Evolutionary conservation across 2,329 filamentous ascomycete species (phyloP).

Genomic region (Amauroascus verrucosus): DNA sequence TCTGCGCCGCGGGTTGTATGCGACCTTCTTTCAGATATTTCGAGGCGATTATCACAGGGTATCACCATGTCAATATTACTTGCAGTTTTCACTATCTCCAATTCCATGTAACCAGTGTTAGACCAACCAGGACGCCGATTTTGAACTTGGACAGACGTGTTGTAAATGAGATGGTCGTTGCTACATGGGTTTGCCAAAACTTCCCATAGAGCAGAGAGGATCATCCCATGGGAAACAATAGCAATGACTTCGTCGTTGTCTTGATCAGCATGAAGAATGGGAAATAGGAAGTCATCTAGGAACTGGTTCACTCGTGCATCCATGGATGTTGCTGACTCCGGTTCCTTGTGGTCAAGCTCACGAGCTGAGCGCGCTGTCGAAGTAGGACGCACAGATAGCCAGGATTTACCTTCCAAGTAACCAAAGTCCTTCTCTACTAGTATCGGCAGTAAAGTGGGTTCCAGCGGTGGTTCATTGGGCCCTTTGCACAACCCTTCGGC

Average conservation of each 20-base stretch:
- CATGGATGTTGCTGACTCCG: conserved; percentile 62
- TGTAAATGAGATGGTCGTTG: conserved; percentile 36
- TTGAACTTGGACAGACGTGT: conserved; percentile 28
- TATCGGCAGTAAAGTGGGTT: conserved; percentile 17
- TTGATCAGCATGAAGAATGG: conserved; percentile 38
- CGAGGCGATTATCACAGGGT: neutral
- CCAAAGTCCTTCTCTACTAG: conserved; percentile 36
- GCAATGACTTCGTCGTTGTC: conserved; percentile 42
- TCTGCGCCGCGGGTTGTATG: neutral
- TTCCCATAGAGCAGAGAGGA: conserved; percentile 60
- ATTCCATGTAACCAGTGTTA: conserved; percentile 54
- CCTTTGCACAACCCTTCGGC: conserved; percentile 22
- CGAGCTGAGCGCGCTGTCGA: conserved; percentile 20
- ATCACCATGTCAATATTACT: neutral
- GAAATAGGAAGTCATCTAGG: conserved; percentile 52
- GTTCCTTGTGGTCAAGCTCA: conserved; percentile 42
- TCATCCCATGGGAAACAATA: conserved; percentile 73
- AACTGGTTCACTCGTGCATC: conserved; percentile 54
- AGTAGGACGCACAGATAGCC: conserved; percentile 13
- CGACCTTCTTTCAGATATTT: conserved; percentile 2
- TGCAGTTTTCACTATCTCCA: conserved; percentile 21
- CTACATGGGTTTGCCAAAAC: conserved; percentile 50
- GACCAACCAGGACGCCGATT: conserved; percentile 47
- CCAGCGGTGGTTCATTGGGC: conserved; percentile 4
- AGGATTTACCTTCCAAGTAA: conserved; percentile 29